A percentile compares a stretch with the other conserved stretches of the same genome.
Evolutionary conservation across 306 rosid genomes (phyloP).

Genomic region (Urtica urens): DNA sequence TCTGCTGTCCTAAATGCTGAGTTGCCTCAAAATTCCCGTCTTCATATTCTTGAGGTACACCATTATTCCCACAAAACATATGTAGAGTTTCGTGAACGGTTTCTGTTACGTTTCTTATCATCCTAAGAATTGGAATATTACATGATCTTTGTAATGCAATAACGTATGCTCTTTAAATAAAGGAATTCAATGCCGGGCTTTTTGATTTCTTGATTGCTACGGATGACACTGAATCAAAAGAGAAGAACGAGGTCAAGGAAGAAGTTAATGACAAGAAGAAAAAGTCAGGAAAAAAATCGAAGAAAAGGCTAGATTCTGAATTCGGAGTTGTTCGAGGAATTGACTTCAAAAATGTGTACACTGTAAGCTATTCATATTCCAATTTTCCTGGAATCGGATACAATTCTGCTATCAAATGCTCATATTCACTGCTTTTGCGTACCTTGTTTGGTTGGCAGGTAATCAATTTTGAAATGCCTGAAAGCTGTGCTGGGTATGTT

Average conservation of each 20-base stretch:
- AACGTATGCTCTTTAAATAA: too few relatives aligned
- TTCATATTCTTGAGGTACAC: slow-evolving; percentile 92
- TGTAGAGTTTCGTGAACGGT: too few relatives aligned
- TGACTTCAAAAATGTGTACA: slow-evolving; percentile 84
- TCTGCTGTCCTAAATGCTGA: slow-evolving; percentile 93
- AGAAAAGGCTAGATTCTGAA: slow-evolving; percentile 69
- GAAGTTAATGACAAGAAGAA: slow-evolving; percentile 30
- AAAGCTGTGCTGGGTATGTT: slow-evolving; percentile 59
- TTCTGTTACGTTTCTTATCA: too few relatives aligned
- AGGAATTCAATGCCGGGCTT: slow-evolving; percentile 98
- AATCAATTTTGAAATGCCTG: slow-evolving; percentile 85
- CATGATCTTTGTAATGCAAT: slow-evolving; percentile 17
- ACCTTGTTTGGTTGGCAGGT: slow-evolving; percentile 40
- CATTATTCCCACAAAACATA: too few relatives aligned
- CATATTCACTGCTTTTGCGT: not conserved
- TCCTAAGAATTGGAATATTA: too few relatives aligned
- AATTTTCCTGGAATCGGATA: not conserved
- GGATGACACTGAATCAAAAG: slow-evolving; percentile 62
- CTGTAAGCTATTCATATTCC: slow-evolving; percentile 42
- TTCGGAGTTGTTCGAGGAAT: slow-evolving; percentile 95
- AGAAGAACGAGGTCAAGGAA: slow-evolving; percentile 44
- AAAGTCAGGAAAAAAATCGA: slow-evolving; percentile 36
- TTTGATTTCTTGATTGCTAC: slow-evolving; percentile 92
- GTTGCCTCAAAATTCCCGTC: slow-evolving; percentile 96
- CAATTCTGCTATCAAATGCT: too few relatives aligned